Percentiles rank a stretch among this genome's conserved stretches.
Conservation (phyloP, 345 rosid genomes). For the Eucalyptus virginea region DNA sequence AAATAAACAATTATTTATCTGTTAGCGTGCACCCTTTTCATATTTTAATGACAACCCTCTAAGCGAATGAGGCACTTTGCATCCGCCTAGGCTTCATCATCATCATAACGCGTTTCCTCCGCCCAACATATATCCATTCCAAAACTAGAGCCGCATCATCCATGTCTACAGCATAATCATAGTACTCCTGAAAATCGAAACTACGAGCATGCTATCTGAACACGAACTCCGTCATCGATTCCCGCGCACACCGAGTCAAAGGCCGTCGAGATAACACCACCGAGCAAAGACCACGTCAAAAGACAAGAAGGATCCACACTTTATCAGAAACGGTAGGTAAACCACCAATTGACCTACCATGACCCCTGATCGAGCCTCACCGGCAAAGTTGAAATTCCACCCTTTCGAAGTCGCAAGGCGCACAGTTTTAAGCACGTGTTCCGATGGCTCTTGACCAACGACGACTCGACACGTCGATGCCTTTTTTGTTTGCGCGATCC, state of each 20-base stretch:
- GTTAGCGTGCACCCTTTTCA: not conserved
- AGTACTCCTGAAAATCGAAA: not conserved
- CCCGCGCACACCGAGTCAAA: not conserved
- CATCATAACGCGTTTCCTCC: not conserved
- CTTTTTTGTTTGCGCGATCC: not conserved
- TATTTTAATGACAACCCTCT: not conserved
- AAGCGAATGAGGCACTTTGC: not conserved
- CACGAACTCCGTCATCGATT: not conserved
- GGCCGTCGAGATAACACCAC: not conserved
- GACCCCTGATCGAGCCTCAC: not conserved
- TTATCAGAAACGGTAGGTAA: not conserved
- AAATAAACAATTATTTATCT: not conserved
- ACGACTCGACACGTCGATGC: not conserved
- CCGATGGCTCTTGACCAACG: not conserved
- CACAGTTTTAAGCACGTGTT: not conserved
- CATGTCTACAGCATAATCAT: rapidly evolving
- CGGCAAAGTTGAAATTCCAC: not conserved
- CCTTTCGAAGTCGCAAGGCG: not conserved
- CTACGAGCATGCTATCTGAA: not conserved
- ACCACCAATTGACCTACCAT: not conserved
- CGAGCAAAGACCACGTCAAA: not conserved
- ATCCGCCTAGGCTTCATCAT: not conserved
- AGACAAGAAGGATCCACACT: not conserved
- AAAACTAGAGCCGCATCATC: not conserved
- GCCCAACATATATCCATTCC: not conserved